phyloP scores from a whole-genome alignment of 2,329 filamentous ascomycete species.

The Ilyonectria robusta region DNA sequence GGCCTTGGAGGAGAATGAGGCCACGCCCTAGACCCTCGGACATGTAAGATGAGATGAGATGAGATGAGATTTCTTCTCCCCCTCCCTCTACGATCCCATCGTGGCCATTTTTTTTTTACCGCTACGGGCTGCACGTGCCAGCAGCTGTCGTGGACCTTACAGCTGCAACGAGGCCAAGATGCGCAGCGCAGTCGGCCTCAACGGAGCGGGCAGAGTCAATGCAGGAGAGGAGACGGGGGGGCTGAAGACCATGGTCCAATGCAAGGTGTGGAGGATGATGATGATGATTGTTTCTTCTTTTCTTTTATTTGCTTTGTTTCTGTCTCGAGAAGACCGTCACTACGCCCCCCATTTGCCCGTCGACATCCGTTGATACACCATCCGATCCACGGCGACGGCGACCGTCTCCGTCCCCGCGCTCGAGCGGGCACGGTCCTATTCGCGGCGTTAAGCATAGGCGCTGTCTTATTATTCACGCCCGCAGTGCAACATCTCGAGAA shows the following conservation, averaged over 20 bases:
- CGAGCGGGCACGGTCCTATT: too few relatives aligned
- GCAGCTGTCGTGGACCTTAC: conserved; percentile 4
- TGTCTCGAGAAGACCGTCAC: background rate
- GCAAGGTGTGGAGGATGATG: background rate
- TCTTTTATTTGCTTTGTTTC: background rate
- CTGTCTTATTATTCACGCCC: too few relatives aligned
- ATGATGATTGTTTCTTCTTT: background rate
- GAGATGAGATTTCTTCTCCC: background rate
- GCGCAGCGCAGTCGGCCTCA: conserved; percentile 28
- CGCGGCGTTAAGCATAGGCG: too few relatives aligned
- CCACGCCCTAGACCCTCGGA: background rate
- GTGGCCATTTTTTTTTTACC: background rate
- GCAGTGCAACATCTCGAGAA: background rate
- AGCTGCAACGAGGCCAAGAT: background rate
- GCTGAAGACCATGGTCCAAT: conserved; percentile 3
- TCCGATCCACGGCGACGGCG: too few relatives aligned
- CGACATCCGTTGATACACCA: too few relatives aligned
- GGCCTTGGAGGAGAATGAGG: background rate
- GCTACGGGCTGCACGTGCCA: conserved; percentile 37
- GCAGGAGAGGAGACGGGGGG: background rate
- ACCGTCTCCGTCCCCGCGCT: too few relatives aligned
- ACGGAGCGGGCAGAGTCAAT: conserved; percentile 19
- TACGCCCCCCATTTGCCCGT: background rate
- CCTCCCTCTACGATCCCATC: background rate
- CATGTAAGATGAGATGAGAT: background rate